These are phyloP conservation scores for Cadophora malorum DNA, from an alignment of 2,329 filamentous ascomycete species.

Conservation along the genomic window DNA sequence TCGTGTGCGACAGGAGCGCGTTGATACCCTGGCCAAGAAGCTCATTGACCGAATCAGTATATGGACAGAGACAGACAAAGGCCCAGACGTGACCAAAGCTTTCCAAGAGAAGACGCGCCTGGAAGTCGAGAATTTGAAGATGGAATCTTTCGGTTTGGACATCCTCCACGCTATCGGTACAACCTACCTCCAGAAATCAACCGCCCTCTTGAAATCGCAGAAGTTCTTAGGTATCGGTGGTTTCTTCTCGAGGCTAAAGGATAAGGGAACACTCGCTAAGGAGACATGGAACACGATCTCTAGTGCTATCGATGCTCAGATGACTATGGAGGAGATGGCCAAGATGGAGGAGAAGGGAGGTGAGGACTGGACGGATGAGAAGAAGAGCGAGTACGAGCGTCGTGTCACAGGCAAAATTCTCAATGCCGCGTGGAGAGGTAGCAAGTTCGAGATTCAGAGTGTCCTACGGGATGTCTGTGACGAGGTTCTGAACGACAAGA, in stretches of 20 bases:
- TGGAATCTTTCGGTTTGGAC: constrained; percentile 97
- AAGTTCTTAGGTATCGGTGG: constrained; percentile 96
- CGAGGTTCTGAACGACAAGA: constrained; percentile 78
- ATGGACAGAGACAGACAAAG: constrained; percentile 97
- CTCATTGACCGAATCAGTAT: constrained; percentile 88
- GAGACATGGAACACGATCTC: constrained; percentile 99
- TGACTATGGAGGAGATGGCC: constrained; percentile 99
- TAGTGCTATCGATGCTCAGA: constrained; percentile 94
- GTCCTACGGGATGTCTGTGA: constrained; percentile 96
- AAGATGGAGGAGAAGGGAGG: constrained; percentile 93
- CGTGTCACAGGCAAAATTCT: constrained; percentile 97
- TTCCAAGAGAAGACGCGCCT: constrained; percentile 95
- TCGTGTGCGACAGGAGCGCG: constrained; percentile 84
- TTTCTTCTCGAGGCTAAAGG: constrained; percentile 92
- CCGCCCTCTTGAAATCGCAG: constrained; percentile 88
- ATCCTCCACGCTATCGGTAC: constrained; percentile 94
- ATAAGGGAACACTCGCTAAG: constrained; percentile 96
- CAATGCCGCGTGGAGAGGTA: constrained; percentile 93
- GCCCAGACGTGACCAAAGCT: constrained; percentile 79
- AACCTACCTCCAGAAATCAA: constrained; percentile 88
- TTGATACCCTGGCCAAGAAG: constrained; percentile 83
- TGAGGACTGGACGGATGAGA: constrained; percentile 98
- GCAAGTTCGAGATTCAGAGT: constrained; percentile 97
- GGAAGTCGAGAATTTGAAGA: constrained; percentile 97
- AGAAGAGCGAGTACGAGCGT: constrained; percentile 93